Percentiles rank a stretch among this genome's conserved stretches.
phyloP scores from a whole-genome alignment of 495 filamentous ascomycete species.

The Penicillium paradoxum region DNA sequence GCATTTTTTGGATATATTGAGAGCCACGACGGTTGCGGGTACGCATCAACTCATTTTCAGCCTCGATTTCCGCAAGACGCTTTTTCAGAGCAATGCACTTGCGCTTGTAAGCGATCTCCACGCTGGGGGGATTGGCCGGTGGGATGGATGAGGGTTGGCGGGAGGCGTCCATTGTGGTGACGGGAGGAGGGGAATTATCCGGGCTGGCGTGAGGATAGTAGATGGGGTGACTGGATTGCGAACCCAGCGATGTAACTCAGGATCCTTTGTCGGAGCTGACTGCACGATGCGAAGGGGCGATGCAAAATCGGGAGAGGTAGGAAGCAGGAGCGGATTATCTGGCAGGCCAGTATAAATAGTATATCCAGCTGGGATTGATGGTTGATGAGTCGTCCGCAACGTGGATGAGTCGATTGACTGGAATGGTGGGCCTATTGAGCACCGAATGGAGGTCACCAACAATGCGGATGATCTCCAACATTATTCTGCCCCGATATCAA shows the following conservation, averaged over 20 bases:
- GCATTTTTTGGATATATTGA: constrained; percentile 82
- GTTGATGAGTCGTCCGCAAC: background rate
- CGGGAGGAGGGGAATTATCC: background rate
- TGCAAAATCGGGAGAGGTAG: background rate
- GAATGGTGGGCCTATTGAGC: background rate
- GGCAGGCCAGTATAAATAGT: background rate
- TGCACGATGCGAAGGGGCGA: constrained; percentile 3
- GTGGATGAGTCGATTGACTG: background rate
- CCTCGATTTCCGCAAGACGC: constrained; percentile 84
- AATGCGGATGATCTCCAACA: constrained; percentile 5
- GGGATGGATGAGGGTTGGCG: constrained; percentile 20
- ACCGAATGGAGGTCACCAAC: background rate
- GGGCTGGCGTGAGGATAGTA: background rate
- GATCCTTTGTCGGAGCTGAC: background rate
- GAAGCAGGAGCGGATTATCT: background rate
- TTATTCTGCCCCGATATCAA: constrained; percentile 27
- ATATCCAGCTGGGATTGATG: background rate
- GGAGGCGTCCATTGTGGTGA: constrained; percentile 28
- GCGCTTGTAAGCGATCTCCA: constrained; percentile 90
- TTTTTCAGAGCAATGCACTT: constrained; percentile 96
- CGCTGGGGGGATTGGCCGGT: constrained; percentile 66
- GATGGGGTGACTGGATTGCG: background rate
- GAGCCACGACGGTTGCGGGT: constrained; percentile 74
- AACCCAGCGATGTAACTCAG: background rate
- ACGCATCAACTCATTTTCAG: constrained; percentile 74